Conservation (phyloP, 495 filamentous ascomycete species). For the Collariella sp. region DNA sequence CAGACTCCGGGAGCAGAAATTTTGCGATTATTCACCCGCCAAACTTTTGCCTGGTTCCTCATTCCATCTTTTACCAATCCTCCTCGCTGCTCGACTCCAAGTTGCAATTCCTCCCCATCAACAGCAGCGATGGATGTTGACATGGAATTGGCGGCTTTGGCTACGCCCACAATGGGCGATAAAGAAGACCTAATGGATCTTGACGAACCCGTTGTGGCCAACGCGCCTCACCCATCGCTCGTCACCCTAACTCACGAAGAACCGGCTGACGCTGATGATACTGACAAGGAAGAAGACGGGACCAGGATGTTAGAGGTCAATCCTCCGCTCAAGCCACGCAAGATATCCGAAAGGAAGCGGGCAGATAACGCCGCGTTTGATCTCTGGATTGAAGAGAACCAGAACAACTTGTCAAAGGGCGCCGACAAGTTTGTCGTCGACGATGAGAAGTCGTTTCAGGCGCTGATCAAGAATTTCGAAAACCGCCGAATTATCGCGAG, state of each 20-base stretch:
- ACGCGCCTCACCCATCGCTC: not conserved
- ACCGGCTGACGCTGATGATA: slow-evolving; percentile 2
- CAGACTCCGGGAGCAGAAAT: no score
- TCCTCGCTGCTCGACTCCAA: no score
- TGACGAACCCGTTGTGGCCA: not conserved
- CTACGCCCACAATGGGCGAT: not conserved
- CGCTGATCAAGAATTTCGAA: slow-evolving; percentile 24
- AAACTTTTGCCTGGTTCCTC: no score
- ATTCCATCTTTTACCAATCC: no score
- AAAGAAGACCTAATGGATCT: slow-evolving; percentile 1
- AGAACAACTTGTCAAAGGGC: slow-evolving; percentile 11
- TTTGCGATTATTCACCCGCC: no score
- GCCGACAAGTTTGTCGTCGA: slow-evolving; percentile 7
- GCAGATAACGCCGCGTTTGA: slow-evolving; percentile 48
- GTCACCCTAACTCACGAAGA: not conserved
- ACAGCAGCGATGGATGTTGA: not conserved
- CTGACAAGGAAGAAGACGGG: slow-evolving; percentile 17
- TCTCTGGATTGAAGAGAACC: slow-evolving; percentile 32
- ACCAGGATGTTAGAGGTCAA: slow-evolving; percentile 18
- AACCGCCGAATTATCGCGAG: slow-evolving; percentile 52
- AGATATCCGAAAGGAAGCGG: slow-evolving; percentile 40
- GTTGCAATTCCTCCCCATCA: not conserved
- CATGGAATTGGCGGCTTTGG: not conserved
- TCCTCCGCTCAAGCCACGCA: slow-evolving; percentile 20
- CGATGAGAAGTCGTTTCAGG: slow-evolving; percentile 20